Conservation (phyloP, 495 filamentous ascomycete genomes). For the Penicillium verhagenii region DNA sequence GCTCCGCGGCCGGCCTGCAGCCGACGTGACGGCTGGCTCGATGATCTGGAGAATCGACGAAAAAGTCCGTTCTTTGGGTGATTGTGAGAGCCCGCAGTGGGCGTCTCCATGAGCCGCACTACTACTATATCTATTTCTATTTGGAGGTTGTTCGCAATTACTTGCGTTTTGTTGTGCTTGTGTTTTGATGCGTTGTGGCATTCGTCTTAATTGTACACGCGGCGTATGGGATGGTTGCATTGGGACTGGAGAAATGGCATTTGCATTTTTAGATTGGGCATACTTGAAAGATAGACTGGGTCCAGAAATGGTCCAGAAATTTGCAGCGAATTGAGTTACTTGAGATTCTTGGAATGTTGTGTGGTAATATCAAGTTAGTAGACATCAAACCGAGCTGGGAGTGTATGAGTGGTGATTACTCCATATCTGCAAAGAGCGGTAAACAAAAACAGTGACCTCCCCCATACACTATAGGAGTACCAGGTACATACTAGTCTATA, state of each 20-base stretch:
- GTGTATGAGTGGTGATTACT: no score
- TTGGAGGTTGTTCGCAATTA: not conserved
- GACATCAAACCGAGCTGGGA: no score
- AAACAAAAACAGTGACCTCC: no score
- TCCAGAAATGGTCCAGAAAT: not conserved
- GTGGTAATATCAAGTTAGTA: no score
- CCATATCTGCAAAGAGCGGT: no score
- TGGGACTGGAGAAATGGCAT: slow-evolving; percentile 3
- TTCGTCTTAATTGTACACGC: not conserved
- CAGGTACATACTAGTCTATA: no score
- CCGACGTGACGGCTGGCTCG: slow-evolving; percentile 26
- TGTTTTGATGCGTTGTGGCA: not conserved
- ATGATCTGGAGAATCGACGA: slow-evolving; percentile 33
- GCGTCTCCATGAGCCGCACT: not conserved
- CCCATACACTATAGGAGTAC: no score
- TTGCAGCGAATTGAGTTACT: not conserved
- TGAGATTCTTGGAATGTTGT: not conserved
- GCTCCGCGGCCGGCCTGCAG: slow-evolving; percentile 12
- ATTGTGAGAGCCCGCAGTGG: slow-evolving; percentile 16
- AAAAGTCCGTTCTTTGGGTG: slow-evolving; percentile 13
- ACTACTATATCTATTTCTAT: slow-evolving; percentile 4
- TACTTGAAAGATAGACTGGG: not conserved
- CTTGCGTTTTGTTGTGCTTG: not conserved
- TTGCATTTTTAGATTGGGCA: slow-evolving; percentile 6
- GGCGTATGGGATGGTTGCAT: slow-evolving; percentile 6